phyloP scores from a whole-genome alignment of 2,329 filamentous ascomycete genomes.

The Pseudogymnoascus pannorum region DNA sequence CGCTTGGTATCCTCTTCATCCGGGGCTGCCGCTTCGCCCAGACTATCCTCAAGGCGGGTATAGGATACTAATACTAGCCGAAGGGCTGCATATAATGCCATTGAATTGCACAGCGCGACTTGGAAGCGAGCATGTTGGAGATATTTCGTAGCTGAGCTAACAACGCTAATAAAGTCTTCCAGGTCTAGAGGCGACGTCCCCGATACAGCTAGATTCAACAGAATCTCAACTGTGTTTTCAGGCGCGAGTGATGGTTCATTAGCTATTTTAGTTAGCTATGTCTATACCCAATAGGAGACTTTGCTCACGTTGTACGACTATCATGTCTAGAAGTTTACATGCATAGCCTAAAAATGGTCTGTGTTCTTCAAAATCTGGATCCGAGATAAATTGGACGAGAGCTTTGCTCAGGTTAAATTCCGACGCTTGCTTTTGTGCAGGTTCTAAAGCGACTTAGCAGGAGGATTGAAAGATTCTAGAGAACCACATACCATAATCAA shows the following conservation, averaged over 20 bases:
- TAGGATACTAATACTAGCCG: conserved; percentile 42
- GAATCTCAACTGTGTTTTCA: conserved; percentile 41
- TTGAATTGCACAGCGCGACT: conserved; percentile 35
- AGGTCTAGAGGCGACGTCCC: conserved; percentile 37
- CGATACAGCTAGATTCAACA: conserved; percentile 43
- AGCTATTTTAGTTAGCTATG: conserved; percentile 16
- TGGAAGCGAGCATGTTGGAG: conserved; percentile 48
- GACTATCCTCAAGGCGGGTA: conserved; percentile 33
- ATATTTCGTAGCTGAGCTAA: conserved; percentile 47
- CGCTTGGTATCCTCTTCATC: conserved; percentile 40
- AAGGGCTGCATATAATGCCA: conserved; percentile 37
- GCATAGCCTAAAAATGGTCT: conserved; percentile 43
- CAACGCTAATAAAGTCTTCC: conserved; percentile 47
- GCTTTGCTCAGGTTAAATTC: conserved; percentile 42
- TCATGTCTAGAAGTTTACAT: conserved; percentile 49
- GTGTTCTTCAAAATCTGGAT: conserved; percentile 36
- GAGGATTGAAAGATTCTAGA: conserved; percentile 15
- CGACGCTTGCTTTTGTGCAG: conserved; percentile 48
- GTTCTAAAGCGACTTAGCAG: conserved; percentile 31
- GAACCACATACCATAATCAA: conserved; percentile 50
- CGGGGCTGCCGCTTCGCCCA: conserved; percentile 13
- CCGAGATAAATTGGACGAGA: conserved; percentile 43
- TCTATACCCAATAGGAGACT: not conserved
- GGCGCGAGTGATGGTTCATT: conserved; percentile 24
- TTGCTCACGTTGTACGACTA: conserved; percentile 41